Base-by-base conservation (phyloP, 164 flowering plant species). In the Macadamia tetraphylla region DNA sequence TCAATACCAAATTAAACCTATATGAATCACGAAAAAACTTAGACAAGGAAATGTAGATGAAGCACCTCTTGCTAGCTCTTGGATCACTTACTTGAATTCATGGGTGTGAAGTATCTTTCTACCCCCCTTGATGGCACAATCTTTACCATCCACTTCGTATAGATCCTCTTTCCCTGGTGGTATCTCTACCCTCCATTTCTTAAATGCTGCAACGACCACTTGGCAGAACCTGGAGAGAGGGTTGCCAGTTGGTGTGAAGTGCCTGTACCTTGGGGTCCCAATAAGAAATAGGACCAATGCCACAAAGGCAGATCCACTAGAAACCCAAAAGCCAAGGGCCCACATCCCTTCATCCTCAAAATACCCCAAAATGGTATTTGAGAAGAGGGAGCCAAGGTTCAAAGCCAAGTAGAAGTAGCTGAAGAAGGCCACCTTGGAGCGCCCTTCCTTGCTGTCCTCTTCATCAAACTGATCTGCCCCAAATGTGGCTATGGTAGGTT, bases 401-500 rank as follows among this genome's bases (percentile, higher is more conserved):
- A 89, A 51, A 10, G 97, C 92, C 62, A 93, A 75, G 81, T 91
- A 93, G 77, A 93, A 93, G 80, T 87, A 93, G 83, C 98, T 93
- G 70, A 93, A 93, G 71, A 93, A 93, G 62, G 98, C 80, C 43
- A 89, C 88, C 43, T 93, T 93, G 6, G 88, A 85, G 60, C 51
- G 74, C 4, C 86, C 84, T 74, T 93, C 98, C 30, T 70, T 80
- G 2, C 78, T 71, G 74, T 91, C 78, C 65, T 89, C 92, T 60
- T 79, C 94, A 57, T 93, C 98, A 70, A 87, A 93, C 71, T 91
- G 97, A 66, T 93, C 98, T 17, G 98, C 97, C 6, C 98, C 97
- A 73, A 93, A 86, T n/a, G 98, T 93, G 8, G 95, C 97, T 40
- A 93, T 88, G 42, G 82, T 89, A 10, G 97, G 98, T 71, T 93